These are phyloP conservation scores for Penicillium crustosum DNA, from an alignment of 2,329 filamentous ascomycete species.

Conservation along the genomic window DNA sequence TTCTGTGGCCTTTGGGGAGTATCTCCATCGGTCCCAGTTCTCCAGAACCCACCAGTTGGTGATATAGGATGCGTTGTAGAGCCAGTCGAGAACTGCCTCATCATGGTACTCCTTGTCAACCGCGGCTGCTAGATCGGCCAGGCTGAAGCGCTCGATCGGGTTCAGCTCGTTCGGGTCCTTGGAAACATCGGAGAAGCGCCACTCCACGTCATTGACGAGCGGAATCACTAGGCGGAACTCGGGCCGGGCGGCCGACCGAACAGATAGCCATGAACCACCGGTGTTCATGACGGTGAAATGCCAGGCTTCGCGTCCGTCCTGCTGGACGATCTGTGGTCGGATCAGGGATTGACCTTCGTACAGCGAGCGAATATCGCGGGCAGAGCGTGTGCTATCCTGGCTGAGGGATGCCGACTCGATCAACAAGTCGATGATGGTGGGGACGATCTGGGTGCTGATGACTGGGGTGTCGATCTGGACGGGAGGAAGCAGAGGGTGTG, in stretches of 20 bases:
- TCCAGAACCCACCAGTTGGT: slow-evolving; percentile 34
- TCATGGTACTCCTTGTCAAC: slow-evolving; percentile 24
- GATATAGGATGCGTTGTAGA: slow-evolving; percentile 30
- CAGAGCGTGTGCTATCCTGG: slow-evolving; percentile 19
- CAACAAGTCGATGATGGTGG: slow-evolving; percentile 34
- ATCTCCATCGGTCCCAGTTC: slow-evolving; percentile 29
- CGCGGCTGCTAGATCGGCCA: slow-evolving; percentile 22
- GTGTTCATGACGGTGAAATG: slow-evolving; percentile 40
- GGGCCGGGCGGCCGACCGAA: slow-evolving; percentile 32
- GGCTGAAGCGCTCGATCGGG: slow-evolving; percentile 26
- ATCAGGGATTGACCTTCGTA: slow-evolving; percentile 38
- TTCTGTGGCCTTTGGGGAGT: slow-evolving; percentile 6
- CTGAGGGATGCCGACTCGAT: slow-evolving; percentile 33
- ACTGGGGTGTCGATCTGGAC: slow-evolving; percentile 31
- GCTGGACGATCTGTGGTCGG: slow-evolving; percentile 25
- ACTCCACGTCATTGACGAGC: slow-evolving; percentile 33
- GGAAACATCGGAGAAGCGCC: slow-evolving; percentile 34
- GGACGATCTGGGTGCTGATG: slow-evolving; percentile 33
- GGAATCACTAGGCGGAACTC: slow-evolving; percentile 34
- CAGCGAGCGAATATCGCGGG: slow-evolving; percentile 29
- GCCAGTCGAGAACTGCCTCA: slow-evolving; percentile 22
- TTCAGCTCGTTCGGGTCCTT: slow-evolving; percentile 28
- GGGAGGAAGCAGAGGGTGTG: slow-evolving; percentile 34
- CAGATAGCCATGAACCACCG: slow-evolving; percentile 32
- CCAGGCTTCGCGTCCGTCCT: slow-evolving; percentile 29